Base-by-base conservation (phyloP, 139 green algal species). In the Closterium sp. region DNA sequence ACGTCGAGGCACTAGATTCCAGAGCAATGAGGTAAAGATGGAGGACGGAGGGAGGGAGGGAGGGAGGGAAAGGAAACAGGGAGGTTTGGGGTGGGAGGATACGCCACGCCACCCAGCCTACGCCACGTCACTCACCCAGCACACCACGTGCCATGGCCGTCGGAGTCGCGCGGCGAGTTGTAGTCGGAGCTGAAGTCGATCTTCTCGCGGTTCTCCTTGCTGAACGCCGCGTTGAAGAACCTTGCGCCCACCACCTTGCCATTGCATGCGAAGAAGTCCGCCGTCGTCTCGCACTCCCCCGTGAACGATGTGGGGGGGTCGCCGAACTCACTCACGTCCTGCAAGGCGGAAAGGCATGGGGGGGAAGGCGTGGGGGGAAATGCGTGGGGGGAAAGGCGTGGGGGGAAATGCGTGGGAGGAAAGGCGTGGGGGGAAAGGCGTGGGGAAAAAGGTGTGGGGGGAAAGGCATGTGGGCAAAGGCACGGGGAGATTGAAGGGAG, bases 151-250 rank as follows among this genome's bases (percentile, higher is more conserved):
- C 84, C 84, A 33, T 87, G 84, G 84, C 84, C 84, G 23, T 7
- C 23, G 84, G 31, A 31, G 30, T 87, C 84, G 19, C 84, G 84
- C 31, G 84, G 28, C 7, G 84, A 87, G 28, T 21, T 4, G 96
- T 98, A 64, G 97, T 98, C 19, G 96, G 95, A 81, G 95, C 97
- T 86, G 85, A 36, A 19, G 85, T 38, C 85, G 16, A 85, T 6
- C 12, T 32, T 19, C 6, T 7, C 81, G 12, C 9, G 16, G n/a
- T 10, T 85, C 21, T 31, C 6, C 81, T 32, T 85, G 19, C 38
- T 7, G 32, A 87, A 87, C 1, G n/a, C 84, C 6, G 5, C 30
- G 31, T 87, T 43, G 84, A 87, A 87, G 19, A 87, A 43, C n/a
- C 84, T n/a, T 30, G 84, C 84, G 32, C 84, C 84, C 31, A 87